Conservation (phyloP, 2,329 filamentous ascomycete genomes). For the Eurotiales sp. region DNA sequence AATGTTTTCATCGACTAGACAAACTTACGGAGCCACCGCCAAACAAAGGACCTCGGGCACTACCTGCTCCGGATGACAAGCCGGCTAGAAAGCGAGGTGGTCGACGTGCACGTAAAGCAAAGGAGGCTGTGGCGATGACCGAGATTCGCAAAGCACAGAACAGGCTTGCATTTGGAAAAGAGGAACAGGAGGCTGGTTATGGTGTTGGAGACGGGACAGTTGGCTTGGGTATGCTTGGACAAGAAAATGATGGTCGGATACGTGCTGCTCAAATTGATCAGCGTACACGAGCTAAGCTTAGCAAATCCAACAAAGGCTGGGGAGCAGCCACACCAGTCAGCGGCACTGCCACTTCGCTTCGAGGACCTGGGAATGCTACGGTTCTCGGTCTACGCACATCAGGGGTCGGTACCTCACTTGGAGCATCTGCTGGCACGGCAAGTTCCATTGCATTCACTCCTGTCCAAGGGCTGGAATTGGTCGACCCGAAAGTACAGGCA, state of each 20-base stretch:
- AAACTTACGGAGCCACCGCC: conserved; percentile 89
- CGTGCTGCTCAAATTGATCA: conserved; percentile 87
- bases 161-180: conserved; percentile 90
- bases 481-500: conserved; percentile 85
- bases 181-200: conserved; percentile 90
- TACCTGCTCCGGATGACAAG: conserved; percentile 93
- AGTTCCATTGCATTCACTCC: conserved; percentile 91
- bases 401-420: conserved; percentile 71
- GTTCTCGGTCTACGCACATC: conserved; percentile 76
- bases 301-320: conserved; percentile 95
- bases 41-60: conserved; percentile 80
- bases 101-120: conserved; percentile 83
- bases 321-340: conserved; percentile 61
- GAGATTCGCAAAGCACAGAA: conserved; percentile 95
- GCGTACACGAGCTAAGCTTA: conserved; percentile 86
- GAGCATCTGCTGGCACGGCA: conserved; percentile 66
- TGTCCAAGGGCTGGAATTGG: conserved; percentile 88
- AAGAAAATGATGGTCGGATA: conserved; percentile 81
- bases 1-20: conserved; percentile 80
- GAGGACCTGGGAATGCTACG: conserved; percentile 60
- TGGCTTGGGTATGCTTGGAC: conserved; percentile 93
- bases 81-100: conserved; percentile 89
- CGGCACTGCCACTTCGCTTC: conserved; percentile 71
- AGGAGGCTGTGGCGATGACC: conserved; percentile 95
- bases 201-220: conserved; percentile 79